Evolutionary conservation across 1,284 basidiomycete genomes (phyloP).

Genomic region (Pyrrhoderma noxium): DNA sequence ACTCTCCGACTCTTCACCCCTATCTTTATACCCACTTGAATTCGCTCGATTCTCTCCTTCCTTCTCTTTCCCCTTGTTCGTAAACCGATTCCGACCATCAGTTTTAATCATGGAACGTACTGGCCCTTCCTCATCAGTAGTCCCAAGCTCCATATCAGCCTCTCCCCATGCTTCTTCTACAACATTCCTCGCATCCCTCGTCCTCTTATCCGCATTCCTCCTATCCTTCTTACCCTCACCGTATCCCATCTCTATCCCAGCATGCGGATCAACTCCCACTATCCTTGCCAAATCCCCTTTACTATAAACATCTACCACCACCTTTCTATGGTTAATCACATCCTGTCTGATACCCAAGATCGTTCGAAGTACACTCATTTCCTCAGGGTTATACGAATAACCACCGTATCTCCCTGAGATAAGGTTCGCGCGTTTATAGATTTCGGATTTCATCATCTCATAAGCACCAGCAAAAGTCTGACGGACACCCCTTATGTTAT

Average conservation of each 20-base stretch:
- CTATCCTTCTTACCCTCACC: constrained; percentile 12
- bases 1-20: constrained; percentile 19
- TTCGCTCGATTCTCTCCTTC: constrained; percentile 21
- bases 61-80: constrained; percentile 31
- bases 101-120: constrained; percentile 15
- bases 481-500: constrained; percentile 75
- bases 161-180: constrained; percentile 34
- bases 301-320: constrained; percentile 68
- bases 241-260: constrained; percentile 22
- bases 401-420: constrained; percentile 41
- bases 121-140: constrained; percentile 21
- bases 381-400: constrained; percentile 41
- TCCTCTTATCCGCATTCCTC: constrained; percentile 7
- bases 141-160: constrained; percentile 34
- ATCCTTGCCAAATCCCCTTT: constrained; percentile 52
- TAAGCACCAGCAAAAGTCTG: constrained; percentile 83
- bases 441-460: constrained; percentile 70
- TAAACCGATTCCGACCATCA: constrained; percentile 22
- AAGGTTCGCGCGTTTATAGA: constrained; percentile 54
- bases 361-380: constrained; percentile 73
- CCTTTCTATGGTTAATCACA: constrained; percentile 64
- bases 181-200: constrained; percentile 21
- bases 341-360: constrained; percentile 81
- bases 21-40: constrained; percentile 40
- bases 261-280: constrained; percentile 41